Conservation (phyloP, 768 basidiomycete species). For the Phanerochaete sordida region DNA sequence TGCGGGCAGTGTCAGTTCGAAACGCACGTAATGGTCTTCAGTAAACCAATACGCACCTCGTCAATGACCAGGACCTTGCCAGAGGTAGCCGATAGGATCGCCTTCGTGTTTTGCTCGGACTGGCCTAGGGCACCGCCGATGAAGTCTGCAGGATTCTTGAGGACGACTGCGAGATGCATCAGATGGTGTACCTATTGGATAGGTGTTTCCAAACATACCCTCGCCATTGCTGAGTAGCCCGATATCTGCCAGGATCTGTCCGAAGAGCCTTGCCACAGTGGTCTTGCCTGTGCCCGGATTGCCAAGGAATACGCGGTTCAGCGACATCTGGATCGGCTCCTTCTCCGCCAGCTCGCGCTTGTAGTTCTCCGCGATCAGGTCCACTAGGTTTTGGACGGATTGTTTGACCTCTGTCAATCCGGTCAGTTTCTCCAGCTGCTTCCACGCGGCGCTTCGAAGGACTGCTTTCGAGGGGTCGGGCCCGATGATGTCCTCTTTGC, state of each 20-base stretch:
- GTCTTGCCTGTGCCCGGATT: conserved; percentile 74
- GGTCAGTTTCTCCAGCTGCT: conserved; percentile 45
- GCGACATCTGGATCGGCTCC: conserved; percentile 48
- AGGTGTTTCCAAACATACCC: conserved; percentile 35
- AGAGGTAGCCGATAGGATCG: conserved; percentile 50
- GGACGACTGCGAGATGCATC: conserved; percentile 39
- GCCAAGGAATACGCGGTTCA: conserved; percentile 66
- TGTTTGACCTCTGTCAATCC: conserved; percentile 57
- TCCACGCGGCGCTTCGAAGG: conserved; percentile 45
- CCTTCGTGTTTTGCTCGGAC: conserved; percentile 64
- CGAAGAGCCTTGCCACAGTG: conserved; percentile 64
- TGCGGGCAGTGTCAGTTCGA: conserved; percentile 25
- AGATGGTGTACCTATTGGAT: too few species aligned
- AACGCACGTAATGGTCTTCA: not conserved
- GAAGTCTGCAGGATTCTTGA: conserved; percentile 70
- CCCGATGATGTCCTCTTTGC: conserved; percentile 58
- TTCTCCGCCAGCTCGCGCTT: conserved; percentile 54
- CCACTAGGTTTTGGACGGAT: conserved; percentile 44
- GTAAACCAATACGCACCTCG: conserved; percentile 46
- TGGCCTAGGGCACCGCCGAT: conserved; percentile 55
- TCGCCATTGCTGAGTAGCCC: conserved; percentile 67
- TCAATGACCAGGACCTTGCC: conserved; percentile 73
- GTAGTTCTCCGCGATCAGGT: conserved; percentile 50
- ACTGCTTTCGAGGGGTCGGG: conserved; percentile 55
- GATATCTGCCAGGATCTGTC: conserved; percentile 56